Conservation (phyloP, 176 grass and related monocot genomes). For the Oryza rufipogon region DNA sequence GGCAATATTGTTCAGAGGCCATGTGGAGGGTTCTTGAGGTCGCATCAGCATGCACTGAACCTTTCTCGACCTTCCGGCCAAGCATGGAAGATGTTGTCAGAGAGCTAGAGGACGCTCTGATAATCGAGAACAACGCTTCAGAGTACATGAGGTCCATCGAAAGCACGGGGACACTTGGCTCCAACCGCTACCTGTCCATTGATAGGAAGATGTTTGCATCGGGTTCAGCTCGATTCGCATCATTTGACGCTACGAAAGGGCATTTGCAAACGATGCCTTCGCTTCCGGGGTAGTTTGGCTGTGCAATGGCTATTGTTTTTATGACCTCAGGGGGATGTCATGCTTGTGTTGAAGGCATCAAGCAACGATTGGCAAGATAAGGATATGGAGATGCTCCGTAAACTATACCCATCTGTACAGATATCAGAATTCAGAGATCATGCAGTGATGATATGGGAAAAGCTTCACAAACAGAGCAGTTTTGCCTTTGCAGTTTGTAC, state of each 20-base stretch:
- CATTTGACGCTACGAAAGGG: slow-evolving; percentile 28
- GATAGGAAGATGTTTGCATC: slow-evolving; percentile 58
- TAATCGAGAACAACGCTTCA: slow-evolving; percentile 72
- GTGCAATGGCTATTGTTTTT: neutral
- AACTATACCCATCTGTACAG: slow-evolving; percentile 11
- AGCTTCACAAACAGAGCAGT: slow-evolving; percentile 12
- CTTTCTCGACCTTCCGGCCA: slow-evolving; percentile 66
- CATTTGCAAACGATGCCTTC: slow-evolving; percentile 42
- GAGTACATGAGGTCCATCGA: slow-evolving; percentile 86
- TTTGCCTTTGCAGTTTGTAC: slow-evolving; percentile 32
- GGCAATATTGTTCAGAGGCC: slow-evolving; percentile 71
- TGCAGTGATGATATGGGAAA: slow-evolving; percentile 13
- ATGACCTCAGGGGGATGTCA: slow-evolving; percentile 14
- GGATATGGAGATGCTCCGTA: slow-evolving; percentile 19
- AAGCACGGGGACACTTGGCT: slow-evolving; percentile 58
- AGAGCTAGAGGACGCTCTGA: slow-evolving; percentile 74
- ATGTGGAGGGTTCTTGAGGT: slow-evolving; percentile 76
- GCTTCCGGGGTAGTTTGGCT: slow-evolving; percentile 44
- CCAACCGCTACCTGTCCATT: slow-evolving; percentile 59
- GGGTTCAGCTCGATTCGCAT: slow-evolving; percentile 27
- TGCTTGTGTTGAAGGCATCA: slow-evolving; percentile 1
- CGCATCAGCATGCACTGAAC: slow-evolving; percentile 58
- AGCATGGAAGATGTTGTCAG: slow-evolving; percentile 64
- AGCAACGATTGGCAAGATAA: slow-evolving; percentile 22
- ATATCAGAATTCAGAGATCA: slow-evolving; percentile 19